Conservation (phyloP, 768 basidiomycete species). For the Pleurotus giganteus region DNA sequence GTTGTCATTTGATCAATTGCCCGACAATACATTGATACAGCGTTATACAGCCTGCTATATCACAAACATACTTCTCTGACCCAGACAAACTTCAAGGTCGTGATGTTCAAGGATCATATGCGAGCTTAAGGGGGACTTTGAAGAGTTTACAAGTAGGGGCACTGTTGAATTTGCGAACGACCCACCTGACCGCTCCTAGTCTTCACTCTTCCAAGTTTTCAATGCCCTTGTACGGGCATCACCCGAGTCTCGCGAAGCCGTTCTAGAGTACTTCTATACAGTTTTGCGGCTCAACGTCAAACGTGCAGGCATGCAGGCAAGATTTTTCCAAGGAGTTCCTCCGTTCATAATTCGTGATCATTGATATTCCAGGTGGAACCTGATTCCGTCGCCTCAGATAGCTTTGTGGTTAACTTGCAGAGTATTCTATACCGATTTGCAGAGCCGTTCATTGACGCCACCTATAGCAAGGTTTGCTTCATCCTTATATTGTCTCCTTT, state of each 20-base stretch:
- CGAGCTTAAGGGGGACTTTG: constrained; percentile 83
- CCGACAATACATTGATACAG: constrained; percentile 11
- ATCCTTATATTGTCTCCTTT: neutral
- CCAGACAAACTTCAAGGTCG: constrained; percentile 69
- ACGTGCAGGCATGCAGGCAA: constrained; percentile 87
- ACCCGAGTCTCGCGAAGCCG: constrained; percentile 73
- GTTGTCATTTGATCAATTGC: neutral
- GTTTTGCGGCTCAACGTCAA: constrained; percentile 75
- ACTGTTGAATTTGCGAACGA: neutral
- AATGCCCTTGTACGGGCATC: constrained; percentile 86
- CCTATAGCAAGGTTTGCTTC: constrained; percentile 71
- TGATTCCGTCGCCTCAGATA: constrained; percentile 83
- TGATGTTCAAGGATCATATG: constrained; percentile 81
- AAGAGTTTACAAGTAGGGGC: constrained; percentile 73
- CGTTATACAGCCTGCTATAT: constrained; percentile 62
- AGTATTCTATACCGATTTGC: constrained; percentile 80
- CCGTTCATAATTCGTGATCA: constrained; percentile 1
- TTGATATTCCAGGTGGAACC: constrained; percentile 63
- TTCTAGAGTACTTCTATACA: constrained; percentile 78
- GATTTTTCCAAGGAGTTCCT: constrained; percentile 10
- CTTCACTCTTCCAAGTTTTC: constrained; percentile 82
- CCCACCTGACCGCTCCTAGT: constrained; percentile 22
- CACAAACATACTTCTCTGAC: constrained; percentile 81
- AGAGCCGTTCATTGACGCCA: constrained; percentile 93
- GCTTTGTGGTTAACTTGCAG: constrained; percentile 91